phyloP scores from a whole-genome alignment of 2,329 filamentous ascomycete genomes.

The Pestalotiopsis sp. region DNA sequence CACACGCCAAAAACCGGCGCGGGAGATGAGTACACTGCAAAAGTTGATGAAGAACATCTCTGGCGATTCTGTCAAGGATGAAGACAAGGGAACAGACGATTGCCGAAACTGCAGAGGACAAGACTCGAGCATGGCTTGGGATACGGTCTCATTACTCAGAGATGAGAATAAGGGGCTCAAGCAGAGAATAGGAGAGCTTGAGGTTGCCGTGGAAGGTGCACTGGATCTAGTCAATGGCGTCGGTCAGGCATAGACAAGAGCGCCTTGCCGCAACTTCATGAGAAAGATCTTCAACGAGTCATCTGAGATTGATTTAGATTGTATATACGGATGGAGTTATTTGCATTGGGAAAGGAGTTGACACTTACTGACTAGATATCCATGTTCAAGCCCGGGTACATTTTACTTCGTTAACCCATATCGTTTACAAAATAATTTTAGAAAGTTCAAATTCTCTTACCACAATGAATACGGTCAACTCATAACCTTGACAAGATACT shows the following conservation, averaged over 20 bases:
- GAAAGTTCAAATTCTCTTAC: background rate
- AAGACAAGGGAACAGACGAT: constrained; percentile 25
- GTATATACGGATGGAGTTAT: background rate
- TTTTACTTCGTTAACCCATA: background rate
- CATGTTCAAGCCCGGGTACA: background rate
- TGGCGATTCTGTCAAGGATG: constrained; percentile 35
- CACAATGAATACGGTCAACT: background rate
- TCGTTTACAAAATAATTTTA: background rate
- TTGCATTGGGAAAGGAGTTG: background rate
- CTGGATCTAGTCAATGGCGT: constrained; percentile 62
- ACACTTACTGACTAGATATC: background rate
- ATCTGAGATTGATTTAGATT: background rate
- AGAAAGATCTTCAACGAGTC: background rate
- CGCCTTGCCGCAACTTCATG: background rate
- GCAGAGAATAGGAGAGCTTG: constrained; percentile 59
- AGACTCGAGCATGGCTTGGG: constrained; percentile 64
- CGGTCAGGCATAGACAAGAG: constrained; percentile 26
- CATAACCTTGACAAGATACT: too few species aligned
- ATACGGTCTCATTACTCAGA: constrained; percentile 63
- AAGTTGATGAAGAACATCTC: constrained; percentile 50
- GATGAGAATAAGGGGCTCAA: constrained; percentile 67
- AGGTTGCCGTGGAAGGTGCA: constrained; percentile 63
- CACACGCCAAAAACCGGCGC: constrained; percentile 29
- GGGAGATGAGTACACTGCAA: constrained; percentile 49
- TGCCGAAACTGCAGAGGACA: constrained; percentile 63